Percentiles rank a stretch among this genome's conserved stretches.
Conservation (phyloP, 1,284 basidiomycete species). For the Pholiota adiposa region DNA sequence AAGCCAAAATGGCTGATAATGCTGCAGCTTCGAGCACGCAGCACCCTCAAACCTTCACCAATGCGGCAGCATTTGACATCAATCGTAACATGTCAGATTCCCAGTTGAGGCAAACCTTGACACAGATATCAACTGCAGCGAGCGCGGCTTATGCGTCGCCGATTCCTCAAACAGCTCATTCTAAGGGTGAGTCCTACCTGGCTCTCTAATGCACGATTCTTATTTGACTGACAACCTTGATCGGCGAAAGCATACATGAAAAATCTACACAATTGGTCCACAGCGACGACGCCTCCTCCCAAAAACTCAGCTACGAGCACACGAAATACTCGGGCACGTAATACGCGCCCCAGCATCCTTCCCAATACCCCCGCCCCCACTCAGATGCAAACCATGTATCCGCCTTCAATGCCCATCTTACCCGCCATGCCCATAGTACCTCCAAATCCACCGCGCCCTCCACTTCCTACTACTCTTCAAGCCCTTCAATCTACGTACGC, state of each 20-base stretch:
- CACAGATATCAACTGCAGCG: conserved; percentile 52
- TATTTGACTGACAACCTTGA: conserved; percentile 8
- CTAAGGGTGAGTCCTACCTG: conserved; percentile 40
- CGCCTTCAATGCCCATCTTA: conserved; percentile 34
- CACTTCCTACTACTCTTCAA: conserved; percentile 67
- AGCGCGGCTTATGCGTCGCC: conserved; percentile 48
- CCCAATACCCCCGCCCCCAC: conserved; percentile 37
- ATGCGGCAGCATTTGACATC: conserved; percentile 30
- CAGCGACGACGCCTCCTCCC: conserved; percentile 51
- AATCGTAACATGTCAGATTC: conserved; percentile 52
- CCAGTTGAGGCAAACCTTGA: conserved; percentile 62
- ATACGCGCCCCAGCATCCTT: conserved; percentile 39
- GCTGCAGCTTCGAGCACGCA: conserved; percentile 27
- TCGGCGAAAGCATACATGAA: conserved; percentile 55
- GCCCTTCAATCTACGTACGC: conserved; percentile 86
- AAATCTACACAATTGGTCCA: conserved; percentile 68
- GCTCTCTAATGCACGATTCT: conserved; percentile 12
- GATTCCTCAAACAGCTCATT: conserved; percentile 42
- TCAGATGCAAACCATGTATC: conserved; percentile 35
- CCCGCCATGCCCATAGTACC: conserved; percentile 31
- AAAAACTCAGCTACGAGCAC: conserved; percentile 35
- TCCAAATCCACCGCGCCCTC: conserved; percentile 52
- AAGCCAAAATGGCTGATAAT: conserved; percentile 32
- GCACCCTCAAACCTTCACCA: conserved; percentile 26
- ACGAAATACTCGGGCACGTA: conserved; percentile 38